Conservation (phyloP, 2,329 filamentous ascomycete species). For the Colletotrichum australisinense region DNA sequence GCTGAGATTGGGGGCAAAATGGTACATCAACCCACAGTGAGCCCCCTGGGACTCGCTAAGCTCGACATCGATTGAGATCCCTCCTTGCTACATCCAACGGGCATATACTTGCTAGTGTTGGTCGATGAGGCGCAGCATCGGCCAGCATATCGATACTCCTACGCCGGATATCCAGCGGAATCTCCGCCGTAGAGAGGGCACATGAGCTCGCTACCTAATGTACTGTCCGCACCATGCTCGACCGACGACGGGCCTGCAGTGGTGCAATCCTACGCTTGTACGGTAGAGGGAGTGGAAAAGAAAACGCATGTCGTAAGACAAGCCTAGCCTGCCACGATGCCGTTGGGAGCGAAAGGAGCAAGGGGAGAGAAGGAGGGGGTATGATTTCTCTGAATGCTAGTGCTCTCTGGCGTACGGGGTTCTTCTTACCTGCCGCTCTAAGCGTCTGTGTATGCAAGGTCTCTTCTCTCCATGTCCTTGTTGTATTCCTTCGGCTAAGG, state of each 20-base stretch:
- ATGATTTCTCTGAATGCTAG: neutral
- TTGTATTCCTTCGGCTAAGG: neutral
- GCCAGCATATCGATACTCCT: neutral
- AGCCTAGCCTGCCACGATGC: neutral
- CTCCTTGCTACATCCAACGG: neutral
- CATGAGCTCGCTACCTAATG: neutral
- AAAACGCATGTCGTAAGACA: neutral
- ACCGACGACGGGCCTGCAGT: neutral
- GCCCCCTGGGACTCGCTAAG: neutral
- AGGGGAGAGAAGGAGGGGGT: neutral
- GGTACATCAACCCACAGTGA: neutral
- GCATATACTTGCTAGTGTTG: neutral
- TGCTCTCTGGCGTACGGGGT: neutral
- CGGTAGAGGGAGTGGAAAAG: neutral
- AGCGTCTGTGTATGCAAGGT: neutral
- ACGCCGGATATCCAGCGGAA: neutral
- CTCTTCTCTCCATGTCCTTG: neutral
- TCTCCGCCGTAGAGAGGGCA: neutral
- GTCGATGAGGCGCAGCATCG: neutral
- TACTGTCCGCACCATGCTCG: neutral
- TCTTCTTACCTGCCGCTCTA: neutral
- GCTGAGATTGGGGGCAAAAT: neutral
- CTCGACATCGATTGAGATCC: neutral
- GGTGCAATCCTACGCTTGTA: neutral
- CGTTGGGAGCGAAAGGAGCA: neutral